Evolutionary conservation across 345 rosid genomes (phyloP).

Genomic region (Citrus mangshanensis): DNA sequence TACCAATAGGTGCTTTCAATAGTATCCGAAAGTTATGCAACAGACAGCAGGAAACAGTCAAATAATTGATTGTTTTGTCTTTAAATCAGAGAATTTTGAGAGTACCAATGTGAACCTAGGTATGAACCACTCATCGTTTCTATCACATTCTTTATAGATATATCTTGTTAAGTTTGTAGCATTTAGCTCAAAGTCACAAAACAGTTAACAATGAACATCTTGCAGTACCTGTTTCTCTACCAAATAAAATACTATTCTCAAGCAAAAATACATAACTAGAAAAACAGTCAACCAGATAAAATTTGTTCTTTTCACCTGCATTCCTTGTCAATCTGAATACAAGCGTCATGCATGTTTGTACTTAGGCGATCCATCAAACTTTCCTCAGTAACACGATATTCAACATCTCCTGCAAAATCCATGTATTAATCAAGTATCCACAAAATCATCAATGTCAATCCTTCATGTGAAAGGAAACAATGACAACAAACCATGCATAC

Average conservation of each 20-base stretch:
- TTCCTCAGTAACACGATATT: conserved; percentile 56
- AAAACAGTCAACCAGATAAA: not conserved
- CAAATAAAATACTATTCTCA: not conserved
- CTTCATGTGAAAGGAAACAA: not conserved
- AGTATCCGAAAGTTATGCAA: not conserved
- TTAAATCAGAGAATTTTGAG: not conserved
- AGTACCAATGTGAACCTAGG: not conserved
- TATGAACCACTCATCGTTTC: not conserved
- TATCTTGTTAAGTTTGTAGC: not conserved
- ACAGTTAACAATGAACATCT: not conserved
- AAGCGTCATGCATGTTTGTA: conserved; percentile 63
- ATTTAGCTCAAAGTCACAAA: not conserved
- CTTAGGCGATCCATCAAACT: conserved; percentile 70
- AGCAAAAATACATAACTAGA: not conserved
- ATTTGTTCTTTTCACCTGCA: conserved; percentile 52
- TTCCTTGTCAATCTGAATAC: conserved; percentile 54
- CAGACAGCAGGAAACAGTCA: not conserved
- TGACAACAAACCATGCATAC: not conserved
- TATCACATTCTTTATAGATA: not conserved
- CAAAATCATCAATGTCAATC: not conserved
- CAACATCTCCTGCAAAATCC: conserved; percentile 35
- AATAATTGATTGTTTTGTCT: not conserved
- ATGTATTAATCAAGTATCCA: not conserved
- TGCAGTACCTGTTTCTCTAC: not conserved
- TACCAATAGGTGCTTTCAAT: not conserved